Evolutionary conservation across 345 rosid genomes (phyloP).

Genomic region (Salix udensis): DNA sequence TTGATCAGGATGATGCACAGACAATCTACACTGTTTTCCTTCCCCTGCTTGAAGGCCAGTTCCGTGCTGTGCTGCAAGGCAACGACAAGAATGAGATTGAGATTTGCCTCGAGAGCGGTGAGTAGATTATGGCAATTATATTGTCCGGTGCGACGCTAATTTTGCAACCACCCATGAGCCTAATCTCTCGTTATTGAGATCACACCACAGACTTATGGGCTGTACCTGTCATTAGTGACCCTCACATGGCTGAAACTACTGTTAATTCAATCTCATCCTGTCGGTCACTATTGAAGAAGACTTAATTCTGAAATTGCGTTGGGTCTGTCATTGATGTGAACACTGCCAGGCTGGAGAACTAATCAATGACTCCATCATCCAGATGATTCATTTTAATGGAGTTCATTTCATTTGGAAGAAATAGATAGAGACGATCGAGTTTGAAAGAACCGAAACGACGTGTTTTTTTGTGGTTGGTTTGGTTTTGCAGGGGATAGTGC

Average conservation of each 20-base stretch:
- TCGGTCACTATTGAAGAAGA: slow-evolving; percentile 16
- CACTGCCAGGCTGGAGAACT: slow-evolving; percentile 29
- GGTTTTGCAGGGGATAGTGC: slow-evolving; percentile 85
- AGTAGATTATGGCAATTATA: slow-evolving; percentile 41
- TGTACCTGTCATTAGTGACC: slow-evolving; percentile 14
- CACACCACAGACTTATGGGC: slow-evolving; percentile 18
- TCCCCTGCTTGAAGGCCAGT: slow-evolving; percentile 93
- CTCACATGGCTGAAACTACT: slow-evolving; percentile 10
- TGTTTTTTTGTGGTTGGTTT: slow-evolving; percentile 26
- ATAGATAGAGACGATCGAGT: slow-evolving; percentile 31
- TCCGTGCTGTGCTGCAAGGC: slow-evolving; percentile 92
- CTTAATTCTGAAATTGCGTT: slow-evolving; percentile 13
- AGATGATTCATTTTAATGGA: slow-evolving; percentile 29
- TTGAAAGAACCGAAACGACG: slow-evolving; percentile 33
- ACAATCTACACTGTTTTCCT: slow-evolving; percentile 84
- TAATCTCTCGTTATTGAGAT: slow-evolving; percentile 17
- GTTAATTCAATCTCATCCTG: slow-evolving; percentile 19
- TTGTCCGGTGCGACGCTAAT: slow-evolving; percentile 14
- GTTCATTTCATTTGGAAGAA: slow-evolving; percentile 27
- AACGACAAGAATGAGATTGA: slow-evolving; percentile 76
- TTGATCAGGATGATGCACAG: slow-evolving; percentile 44
- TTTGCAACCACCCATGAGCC: slow-evolving; percentile 3
- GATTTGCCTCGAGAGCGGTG: slow-evolving; percentile 97
- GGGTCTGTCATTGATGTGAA: slow-evolving; percentile 31
- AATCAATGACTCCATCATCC: slow-evolving; percentile 25